Evolutionary conservation across 345 rosid genomes (phyloP).

Genomic region (Gossypium sturtianum): DNA sequence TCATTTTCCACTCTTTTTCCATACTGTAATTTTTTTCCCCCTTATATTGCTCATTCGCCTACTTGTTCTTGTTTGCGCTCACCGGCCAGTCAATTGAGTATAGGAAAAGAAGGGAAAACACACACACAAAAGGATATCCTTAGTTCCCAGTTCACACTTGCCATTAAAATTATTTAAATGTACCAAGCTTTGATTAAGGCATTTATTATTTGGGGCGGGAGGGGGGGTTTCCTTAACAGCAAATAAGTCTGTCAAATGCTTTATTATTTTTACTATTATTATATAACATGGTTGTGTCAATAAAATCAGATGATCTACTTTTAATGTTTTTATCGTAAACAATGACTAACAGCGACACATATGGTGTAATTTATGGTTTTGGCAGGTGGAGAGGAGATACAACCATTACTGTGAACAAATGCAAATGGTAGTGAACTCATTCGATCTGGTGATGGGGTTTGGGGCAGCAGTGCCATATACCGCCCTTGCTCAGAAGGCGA

Average conservation of each 20-base stretch:
- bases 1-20: neutral
- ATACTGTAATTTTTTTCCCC: too few species aligned
- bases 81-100: neutral
- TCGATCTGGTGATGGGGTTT: constrained; percentile 87
- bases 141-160: constrained; percentile 1
- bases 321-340: neutral
- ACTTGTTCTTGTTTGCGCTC: neutral
- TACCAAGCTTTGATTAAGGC: constrained; percentile 16
- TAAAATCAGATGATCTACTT: neutral
- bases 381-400: constrained; percentile 90
- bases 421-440: constrained; percentile 96
- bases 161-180: constrained; percentile 28
- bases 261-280: neutral
- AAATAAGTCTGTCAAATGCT: constrained; percentile 15
- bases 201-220: constrained; percentile 18
- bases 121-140: constrained; percentile 19
- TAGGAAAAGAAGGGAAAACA: constrained; percentile 1
- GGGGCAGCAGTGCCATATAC: constrained; percentile 92
- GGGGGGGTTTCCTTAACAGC: constrained; percentile 18
- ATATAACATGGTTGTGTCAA: neutral
- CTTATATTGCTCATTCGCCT: neutral
- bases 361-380: constrained; percentile 1
- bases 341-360: neutral
- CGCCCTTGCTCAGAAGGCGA: constrained; percentile 91
- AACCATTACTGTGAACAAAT: constrained; percentile 92